Conservation (phyloP, 2,329 filamentous ascomycete genomes). For the Cladobotryum protrusum region DNA sequence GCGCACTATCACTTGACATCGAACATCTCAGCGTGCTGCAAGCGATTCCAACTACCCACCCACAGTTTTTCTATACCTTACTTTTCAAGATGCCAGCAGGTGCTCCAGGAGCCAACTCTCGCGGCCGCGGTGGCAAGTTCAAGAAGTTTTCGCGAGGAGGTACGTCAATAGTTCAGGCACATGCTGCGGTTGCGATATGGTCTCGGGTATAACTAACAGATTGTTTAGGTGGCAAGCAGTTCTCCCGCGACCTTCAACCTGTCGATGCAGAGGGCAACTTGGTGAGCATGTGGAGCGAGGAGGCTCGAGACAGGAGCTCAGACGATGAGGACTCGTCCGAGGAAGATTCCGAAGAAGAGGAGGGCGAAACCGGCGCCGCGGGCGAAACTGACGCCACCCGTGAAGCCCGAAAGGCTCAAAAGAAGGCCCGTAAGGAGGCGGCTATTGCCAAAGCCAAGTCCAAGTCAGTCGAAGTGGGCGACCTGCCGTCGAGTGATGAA, state of each 20-base stretch:
- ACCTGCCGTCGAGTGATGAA: constrained; percentile 67
- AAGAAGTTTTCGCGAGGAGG: constrained; percentile 90
- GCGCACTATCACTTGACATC: too few species aligned
- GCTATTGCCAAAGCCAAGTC: constrained; percentile 72
- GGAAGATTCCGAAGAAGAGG: constrained; percentile 47
- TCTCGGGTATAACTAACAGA: neutral
- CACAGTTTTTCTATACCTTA: too few species aligned
- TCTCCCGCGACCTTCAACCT: constrained; percentile 84
- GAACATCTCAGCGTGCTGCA: too few species aligned
- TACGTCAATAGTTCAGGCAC: constrained; percentile 33
- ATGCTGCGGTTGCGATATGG: constrained; percentile 2
- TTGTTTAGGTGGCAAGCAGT: constrained; percentile 78
- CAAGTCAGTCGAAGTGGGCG: constrained; percentile 70
- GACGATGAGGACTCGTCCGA: constrained; percentile 49
- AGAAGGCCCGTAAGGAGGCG: constrained; percentile 86
- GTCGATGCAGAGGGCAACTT: constrained; percentile 85
- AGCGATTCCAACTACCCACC: too few species aligned
- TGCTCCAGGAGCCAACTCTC: constrained; percentile 45
- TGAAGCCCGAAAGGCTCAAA: constrained; percentile 79
- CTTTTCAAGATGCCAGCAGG: constrained; percentile 39
- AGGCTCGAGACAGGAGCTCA: constrained; percentile 41
- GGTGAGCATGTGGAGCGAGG: constrained; percentile 77
- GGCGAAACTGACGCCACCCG: constrained; percentile 53
- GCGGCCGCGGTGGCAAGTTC: constrained; percentile 88
- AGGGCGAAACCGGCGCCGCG: constrained; percentile 43